Conservation (phyloP, 129 eudicot species). For the Chrysanthemum lavandulifolium region DNA sequence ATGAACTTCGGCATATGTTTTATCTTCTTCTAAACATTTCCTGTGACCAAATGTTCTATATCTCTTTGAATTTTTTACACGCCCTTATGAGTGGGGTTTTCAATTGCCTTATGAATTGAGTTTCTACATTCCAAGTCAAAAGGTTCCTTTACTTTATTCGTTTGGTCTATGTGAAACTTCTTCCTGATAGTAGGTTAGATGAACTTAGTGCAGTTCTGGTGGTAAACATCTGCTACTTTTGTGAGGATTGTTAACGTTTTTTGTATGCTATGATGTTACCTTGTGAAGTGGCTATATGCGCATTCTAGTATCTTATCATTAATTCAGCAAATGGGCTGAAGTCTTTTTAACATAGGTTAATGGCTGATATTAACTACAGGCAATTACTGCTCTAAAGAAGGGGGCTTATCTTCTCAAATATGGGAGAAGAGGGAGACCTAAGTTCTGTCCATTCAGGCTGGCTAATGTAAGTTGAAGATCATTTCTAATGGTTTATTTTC, state of each 20-base stretch:
- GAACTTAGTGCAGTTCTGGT: not conserved
- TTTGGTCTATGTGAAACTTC: not conserved
- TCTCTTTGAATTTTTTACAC: too few relatives aligned
- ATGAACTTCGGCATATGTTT: not conserved
- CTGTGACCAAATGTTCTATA: not conserved
- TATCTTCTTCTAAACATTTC: not conserved
- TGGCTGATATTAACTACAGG: slow-evolving; percentile 59
- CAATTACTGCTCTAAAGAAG: slow-evolving; percentile 94
- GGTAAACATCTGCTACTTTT: not conserved
- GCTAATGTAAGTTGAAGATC: slow-evolving; percentile 68
- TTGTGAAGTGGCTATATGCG: not conserved
- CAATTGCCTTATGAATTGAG: slow-evolving; percentile 3
- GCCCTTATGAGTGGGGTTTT: not conserved
- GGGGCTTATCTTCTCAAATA: slow-evolving; percentile 90
- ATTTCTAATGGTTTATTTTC: not conserved
- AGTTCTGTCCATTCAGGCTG: slow-evolving; percentile 89
- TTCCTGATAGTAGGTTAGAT: slow-evolving; percentile 1
- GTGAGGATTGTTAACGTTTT: not conserved
- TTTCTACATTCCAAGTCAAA: not conserved
- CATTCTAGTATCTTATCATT: not conserved
- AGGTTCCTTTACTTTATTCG: not conserved
- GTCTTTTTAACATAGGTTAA: slow-evolving; percentile 18
- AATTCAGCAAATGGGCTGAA: slow-evolving; percentile 9
- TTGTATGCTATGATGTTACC: not conserved
- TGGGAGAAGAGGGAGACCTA: slow-evolving; percentile 97